Conservation (phyloP, 176 grass and related monocot species). For the Zoysia japonica region DNA sequence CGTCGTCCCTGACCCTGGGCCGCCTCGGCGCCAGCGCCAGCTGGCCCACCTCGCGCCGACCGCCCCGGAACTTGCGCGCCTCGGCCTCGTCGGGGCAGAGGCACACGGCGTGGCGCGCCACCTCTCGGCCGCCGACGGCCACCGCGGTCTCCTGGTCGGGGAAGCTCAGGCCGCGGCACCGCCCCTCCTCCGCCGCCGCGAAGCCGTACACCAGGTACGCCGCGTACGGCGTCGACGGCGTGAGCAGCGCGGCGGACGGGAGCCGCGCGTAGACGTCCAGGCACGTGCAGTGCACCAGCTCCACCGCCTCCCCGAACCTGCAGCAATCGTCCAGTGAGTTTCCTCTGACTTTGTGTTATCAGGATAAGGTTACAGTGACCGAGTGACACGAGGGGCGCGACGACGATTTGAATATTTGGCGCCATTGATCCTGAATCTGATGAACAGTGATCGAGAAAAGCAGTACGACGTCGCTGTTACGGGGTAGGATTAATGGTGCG, state of each 20-base stretch:
- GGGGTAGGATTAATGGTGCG: background rate
- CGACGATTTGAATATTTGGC: too few relatives aligned
- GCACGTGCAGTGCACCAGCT: slow-evolving; percentile 43
- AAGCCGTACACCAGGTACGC: slow-evolving; percentile 43
- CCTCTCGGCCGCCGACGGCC: background rate
- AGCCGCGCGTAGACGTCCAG: slow-evolving; percentile 44
- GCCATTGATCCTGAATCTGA: too few relatives aligned
- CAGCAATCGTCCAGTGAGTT: background rate
- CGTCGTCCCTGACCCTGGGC: slow-evolving; percentile 9
- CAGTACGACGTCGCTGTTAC: background rate
- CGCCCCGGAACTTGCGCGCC: background rate
- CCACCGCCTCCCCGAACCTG: slow-evolving; percentile 45
- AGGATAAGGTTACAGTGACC: too few relatives aligned
- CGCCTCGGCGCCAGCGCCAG: background rate
- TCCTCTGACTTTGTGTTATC: background rate
- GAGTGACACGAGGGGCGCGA: too few relatives aligned
- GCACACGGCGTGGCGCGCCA: slow-evolving; percentile 34
- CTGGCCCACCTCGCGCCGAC: too few relatives aligned
- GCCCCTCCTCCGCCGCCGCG: background rate
- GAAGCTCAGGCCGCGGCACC: slow-evolving; percentile 14
- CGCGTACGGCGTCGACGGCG: slow-evolving; percentile 29
- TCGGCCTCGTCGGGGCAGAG: slow-evolving; percentile 15
- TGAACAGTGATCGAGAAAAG: background rate
- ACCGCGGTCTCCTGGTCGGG: slow-evolving; percentile 44
- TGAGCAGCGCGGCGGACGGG: slow-evolving; percentile 1